phyloP scores from a whole-genome alignment of 345 rosid genomes.

The Linum tenue region DNA sequence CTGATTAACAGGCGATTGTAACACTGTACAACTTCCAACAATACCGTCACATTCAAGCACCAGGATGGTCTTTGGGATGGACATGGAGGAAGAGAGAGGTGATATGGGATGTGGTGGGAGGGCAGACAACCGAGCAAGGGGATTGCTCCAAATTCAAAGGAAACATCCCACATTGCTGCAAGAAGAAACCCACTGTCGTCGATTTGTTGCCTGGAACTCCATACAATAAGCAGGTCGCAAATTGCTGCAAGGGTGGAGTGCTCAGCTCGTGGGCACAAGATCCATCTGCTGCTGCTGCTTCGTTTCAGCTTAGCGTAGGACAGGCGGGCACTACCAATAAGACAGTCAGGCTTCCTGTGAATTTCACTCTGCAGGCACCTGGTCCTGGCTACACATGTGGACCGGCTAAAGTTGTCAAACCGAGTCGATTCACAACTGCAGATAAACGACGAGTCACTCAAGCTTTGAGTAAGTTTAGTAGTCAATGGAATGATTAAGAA shows the following conservation, averaged over 20 bases:
- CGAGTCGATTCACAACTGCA: constrained; percentile 36
- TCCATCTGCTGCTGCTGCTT: constrained; percentile 49
- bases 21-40: constrained; percentile 72
- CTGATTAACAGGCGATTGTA: constrained; percentile 51
- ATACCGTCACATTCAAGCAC: constrained; percentile 73
- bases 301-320: constrained; percentile 79
- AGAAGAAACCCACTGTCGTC: constrained; percentile 57
- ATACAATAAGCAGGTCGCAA: constrained; percentile 51
- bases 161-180: constrained; percentile 77
- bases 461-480: constrained; percentile 59
- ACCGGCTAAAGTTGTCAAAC: constrained; percentile 44
- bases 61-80: constrained; percentile 88
- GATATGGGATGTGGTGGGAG: constrained; percentile 73
- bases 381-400: constrained; percentile 91
- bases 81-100: constrained; percentile 77
- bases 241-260: constrained; percentile 90
- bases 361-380: constrained; percentile 64
- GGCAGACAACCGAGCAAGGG: constrained; percentile 75
- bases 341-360: constrained; percentile 63
- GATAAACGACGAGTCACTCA: constrained; percentile 74
- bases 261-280: constrained; percentile 71
- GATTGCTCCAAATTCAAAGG: constrained; percentile 83
- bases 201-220: constrained; percentile 84
- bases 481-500: neutral
- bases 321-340: constrained; percentile 63